Evolutionary conservation across 2,329 filamentous ascomycete genomes (phyloP).

Genomic region (Zasmidium angulare): DNA sequence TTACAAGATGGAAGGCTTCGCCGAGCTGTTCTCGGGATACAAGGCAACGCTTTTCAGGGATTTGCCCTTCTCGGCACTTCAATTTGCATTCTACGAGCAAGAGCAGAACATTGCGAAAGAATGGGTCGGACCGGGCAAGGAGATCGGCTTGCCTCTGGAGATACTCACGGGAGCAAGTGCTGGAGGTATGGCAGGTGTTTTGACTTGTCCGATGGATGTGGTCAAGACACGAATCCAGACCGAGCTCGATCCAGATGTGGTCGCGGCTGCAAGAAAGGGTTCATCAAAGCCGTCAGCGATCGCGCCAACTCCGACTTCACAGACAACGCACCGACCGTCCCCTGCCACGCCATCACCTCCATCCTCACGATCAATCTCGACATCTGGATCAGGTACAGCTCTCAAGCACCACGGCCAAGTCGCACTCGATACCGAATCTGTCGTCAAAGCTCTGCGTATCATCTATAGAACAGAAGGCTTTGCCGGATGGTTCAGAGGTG

Average conservation of each 20-base stretch:
- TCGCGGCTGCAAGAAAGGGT: slow-evolving; percentile 28
- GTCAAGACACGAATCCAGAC: slow-evolving; percentile 97
- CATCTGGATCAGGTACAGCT: slow-evolving; percentile 82
- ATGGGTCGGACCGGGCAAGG: slow-evolving; percentile 69
- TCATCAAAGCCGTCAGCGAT: slow-evolving; percentile 1
- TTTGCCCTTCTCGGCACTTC: slow-evolving; percentile 89
- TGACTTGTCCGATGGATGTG: slow-evolving; percentile 94
- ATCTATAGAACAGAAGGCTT: slow-evolving; percentile 91
- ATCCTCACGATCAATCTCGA: slow-evolving; percentile 65
- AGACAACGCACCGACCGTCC: slow-evolving; percentile 17
- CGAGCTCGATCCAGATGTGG: slow-evolving; percentile 64
- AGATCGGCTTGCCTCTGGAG: slow-evolving; percentile 83
- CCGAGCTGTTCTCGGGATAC: slow-evolving; percentile 93
- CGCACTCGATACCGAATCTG: slow-evolving; percentile 83
- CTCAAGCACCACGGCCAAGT: slow-evolving; percentile 75
- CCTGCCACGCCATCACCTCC: slow-evolving; percentile 6
- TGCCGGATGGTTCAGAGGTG: slow-evolving; percentile 88
- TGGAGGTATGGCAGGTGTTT: slow-evolving; percentile 86
- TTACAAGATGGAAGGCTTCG: slow-evolving; percentile 74
- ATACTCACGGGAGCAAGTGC: slow-evolving; percentile 86
- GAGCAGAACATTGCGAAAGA: slow-evolving; percentile 77
- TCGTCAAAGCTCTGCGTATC: slow-evolving; percentile 76
- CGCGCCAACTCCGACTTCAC: slow-evolving; percentile 12
- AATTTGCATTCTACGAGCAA: slow-evolving; percentile 98
- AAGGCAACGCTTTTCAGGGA: slow-evolving; percentile 94